These are phyloP conservation scores for Sphaerulina populicola DNA, from an alignment of 2,329 filamentous ascomycete species.

Conservation along the genomic window DNA sequence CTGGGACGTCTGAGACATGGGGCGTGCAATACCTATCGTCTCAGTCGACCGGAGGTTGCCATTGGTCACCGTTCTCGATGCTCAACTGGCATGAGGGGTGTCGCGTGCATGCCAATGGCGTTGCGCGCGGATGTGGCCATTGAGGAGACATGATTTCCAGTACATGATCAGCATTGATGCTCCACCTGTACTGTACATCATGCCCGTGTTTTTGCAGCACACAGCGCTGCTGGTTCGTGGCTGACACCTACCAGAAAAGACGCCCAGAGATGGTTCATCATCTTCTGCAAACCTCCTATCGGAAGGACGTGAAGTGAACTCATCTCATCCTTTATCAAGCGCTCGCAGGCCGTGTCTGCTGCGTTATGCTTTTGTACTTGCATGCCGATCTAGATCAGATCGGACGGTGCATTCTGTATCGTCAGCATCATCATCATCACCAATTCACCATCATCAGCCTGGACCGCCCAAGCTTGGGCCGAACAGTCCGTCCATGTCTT, in stretches of 20 bases:
- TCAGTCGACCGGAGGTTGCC: not conserved
- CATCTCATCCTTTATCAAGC: not conserved
- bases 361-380: not conserved
- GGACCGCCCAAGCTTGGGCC: slow-evolving; percentile 30
- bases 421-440: not conserved
- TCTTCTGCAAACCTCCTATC: not conserved
- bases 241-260: not conserved
- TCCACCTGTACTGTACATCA: not conserved
- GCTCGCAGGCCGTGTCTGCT: not conserved
- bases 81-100: not conserved
- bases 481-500: slow-evolving; percentile 39
- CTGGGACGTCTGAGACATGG: slow-evolving; percentile 8
- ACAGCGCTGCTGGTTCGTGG: slow-evolving; percentile 1
- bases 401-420: not conserved
- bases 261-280: not conserved
- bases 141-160: not conserved
- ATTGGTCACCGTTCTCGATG: slow-evolving; percentile 5
- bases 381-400: not conserved
- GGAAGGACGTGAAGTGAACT: not conserved
- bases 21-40: not conserved
- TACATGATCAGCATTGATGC: not conserved
- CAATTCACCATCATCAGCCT: not conserved
- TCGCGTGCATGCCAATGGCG: not conserved
- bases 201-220: not conserved
- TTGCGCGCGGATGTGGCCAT: not conserved